A percentile compares a stretch with the other conserved stretches of the same genome.
Evolutionary conservation across 331 rosid species (phyloP).

Genomic region (Pyracantha coccinea): DNA sequence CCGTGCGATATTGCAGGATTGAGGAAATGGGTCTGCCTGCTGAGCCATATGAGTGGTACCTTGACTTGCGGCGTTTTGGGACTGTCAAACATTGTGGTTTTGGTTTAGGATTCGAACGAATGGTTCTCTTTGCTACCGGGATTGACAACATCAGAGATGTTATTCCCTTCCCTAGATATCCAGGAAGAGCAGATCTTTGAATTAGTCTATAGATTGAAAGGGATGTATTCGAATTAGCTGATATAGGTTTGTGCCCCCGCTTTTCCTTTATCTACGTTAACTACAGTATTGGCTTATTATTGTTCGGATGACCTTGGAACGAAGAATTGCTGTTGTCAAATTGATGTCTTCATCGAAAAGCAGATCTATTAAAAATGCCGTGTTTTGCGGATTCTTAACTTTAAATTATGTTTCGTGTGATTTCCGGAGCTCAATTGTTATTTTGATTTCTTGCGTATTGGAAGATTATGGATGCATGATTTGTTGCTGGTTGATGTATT

Average conservation of each 20-base stretch:
- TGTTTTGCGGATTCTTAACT: background rate
- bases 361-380: background rate
- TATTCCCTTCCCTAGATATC: constrained; percentile 93
- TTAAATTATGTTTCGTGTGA: background rate
- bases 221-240: background rate
- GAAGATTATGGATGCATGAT: background rate
- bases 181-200: constrained; percentile 92
- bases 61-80: constrained; percentile 89
- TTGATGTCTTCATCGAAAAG: background rate
- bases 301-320: background rate
- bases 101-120: constrained; percentile 92
- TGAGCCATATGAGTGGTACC: constrained; percentile 97
- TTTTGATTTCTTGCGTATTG: background rate
- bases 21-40: constrained; percentile 61
- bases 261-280: background rate
- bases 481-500: background rate
- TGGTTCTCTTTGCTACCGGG: constrained; percentile 95
- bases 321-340: background rate
- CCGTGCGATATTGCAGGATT: constrained; percentile 41
- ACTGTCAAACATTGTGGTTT: constrained; percentile 73
- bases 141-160: constrained; percentile 90
- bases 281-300: background rate
- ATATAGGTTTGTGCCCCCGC: too few relatives aligned
- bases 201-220: background rate
- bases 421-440: background rate